A percentile compares a stretch with the other conserved stretches of the same genome.
Evolutionary conservation across 1,284 basidiomycete genomes (phyloP).

Genomic region (Fomitopsis pinicola): DNA sequence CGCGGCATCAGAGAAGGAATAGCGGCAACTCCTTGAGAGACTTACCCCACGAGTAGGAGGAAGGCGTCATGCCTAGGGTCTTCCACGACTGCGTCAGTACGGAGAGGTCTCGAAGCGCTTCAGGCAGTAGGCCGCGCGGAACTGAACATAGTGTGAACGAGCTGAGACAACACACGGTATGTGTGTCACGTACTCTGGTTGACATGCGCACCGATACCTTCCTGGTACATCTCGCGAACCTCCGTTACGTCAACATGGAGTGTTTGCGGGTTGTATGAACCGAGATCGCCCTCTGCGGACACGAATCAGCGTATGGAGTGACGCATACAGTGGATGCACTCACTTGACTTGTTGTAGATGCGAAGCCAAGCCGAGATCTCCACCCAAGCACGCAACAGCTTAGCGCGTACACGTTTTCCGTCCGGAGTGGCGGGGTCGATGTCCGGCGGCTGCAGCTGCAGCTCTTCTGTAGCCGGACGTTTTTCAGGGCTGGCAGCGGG

Average conservation of each 20-base stretch:
- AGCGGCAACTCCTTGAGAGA: not conserved
- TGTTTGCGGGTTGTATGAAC: constrained; percentile 14
- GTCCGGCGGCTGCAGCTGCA: constrained; percentile 48
- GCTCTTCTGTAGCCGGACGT: constrained; percentile 21
- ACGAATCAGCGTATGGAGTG: constrained; percentile 15
- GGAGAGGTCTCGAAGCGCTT: constrained; percentile 33
- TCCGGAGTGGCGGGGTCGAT: constrained; percentile 42
- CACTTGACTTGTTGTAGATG: constrained; percentile 45
- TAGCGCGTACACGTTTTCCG: constrained; percentile 50
- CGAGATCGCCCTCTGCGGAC: constrained; percentile 15
- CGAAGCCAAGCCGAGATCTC: constrained; percentile 64
- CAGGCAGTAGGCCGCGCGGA: constrained; percentile 43
- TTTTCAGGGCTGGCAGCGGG: not conserved
- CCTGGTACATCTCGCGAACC: constrained; percentile 62
- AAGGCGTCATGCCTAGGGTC: constrained; percentile 58
- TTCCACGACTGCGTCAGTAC: constrained; percentile 38
- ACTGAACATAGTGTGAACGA: constrained; percentile 33
- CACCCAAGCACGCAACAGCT: constrained; percentile 72
- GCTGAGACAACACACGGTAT: constrained; percentile 18
- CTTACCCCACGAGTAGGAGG: constrained; percentile 60
- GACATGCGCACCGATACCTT: constrained; percentile 67
- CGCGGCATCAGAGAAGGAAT: constrained; percentile 1
- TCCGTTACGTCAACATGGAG: constrained; percentile 44
- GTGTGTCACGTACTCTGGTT: constrained; percentile 54
- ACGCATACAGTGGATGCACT: constrained; percentile 13